Evolutionary conservation across 2,329 filamentous ascomycete species (phyloP).

Genomic region (Monilinia laxa): DNA sequence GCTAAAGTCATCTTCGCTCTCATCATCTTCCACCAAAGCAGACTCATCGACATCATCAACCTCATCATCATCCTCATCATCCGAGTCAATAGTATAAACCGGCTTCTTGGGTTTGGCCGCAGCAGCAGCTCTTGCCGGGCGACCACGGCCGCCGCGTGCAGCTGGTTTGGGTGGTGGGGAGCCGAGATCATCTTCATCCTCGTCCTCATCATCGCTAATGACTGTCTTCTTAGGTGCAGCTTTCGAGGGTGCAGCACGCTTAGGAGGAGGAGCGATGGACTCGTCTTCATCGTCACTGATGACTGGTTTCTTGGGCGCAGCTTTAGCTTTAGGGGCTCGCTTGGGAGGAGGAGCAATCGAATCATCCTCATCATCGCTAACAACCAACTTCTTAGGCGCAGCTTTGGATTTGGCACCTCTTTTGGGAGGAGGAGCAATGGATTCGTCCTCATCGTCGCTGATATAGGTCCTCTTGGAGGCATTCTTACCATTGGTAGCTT

Average conservation of each 20-base stretch:
- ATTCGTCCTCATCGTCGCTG: slow-evolving; percentile 29
- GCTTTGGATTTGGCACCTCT: slow-evolving; percentile 25
- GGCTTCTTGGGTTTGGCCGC: slow-evolving; percentile 19
- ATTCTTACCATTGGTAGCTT: slow-evolving; percentile 18
- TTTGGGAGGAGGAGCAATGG: slow-evolving; percentile 22
- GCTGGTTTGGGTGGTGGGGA: slow-evolving; percentile 40
- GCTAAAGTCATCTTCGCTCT: slow-evolving; percentile 39
- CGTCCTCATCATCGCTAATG: slow-evolving; percentile 36
- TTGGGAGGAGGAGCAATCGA: slow-evolving; percentile 41
- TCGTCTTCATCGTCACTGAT: slow-evolving; percentile 22
- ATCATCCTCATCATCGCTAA: slow-evolving; percentile 36
- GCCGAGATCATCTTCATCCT: slow-evolving; percentile 20
- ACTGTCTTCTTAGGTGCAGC: slow-evolving; percentile 24
- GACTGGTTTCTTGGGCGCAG: slow-evolving; percentile 13
- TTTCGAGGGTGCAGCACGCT: slow-evolving; percentile 10
- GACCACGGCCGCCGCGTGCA: slow-evolving; percentile 24
- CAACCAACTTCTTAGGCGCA: slow-evolving; percentile 29
- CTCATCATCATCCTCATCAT: slow-evolving; percentile 39
- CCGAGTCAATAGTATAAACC: slow-evolving; percentile 26
- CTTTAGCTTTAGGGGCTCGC: slow-evolving; percentile 30
- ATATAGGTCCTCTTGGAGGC: slow-evolving; percentile 16
- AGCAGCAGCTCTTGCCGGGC: slow-evolving; percentile 21
- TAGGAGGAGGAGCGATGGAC: slow-evolving; percentile 12
- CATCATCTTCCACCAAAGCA: slow-evolving; percentile 37
- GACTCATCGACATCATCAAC: slow-evolving; percentile 42